Percentiles rank a stretch among this genome's conserved stretches.
phyloP scores from a whole-genome alignment of 306 rosid genomes.

The Hippophae gyantsensis region DNA sequence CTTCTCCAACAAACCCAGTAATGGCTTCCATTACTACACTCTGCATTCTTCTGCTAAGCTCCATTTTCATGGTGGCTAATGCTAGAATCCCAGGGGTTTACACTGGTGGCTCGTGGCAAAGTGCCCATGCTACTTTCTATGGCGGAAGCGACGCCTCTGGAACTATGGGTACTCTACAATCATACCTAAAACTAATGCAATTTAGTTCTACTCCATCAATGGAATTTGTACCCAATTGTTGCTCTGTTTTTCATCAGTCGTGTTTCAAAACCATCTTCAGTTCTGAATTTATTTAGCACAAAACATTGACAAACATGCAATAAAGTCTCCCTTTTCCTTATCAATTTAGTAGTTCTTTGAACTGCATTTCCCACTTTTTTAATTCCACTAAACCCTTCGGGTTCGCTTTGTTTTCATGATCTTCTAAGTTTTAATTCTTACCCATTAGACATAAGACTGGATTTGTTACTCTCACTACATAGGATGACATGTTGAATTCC shows the following conservation, averaged over 20 bases:
- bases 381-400: too few relatives aligned
- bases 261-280: too few relatives aligned
- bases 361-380: too few relatives aligned
- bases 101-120: slow-evolving; percentile 63
- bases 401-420: too few relatives aligned
- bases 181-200: background rate
- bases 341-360: too few relatives aligned
- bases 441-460: too few relatives aligned
- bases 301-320: too few relatives aligned
- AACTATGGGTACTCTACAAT: slow-evolving; percentile 64
- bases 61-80: slow-evolving; percentile 30
- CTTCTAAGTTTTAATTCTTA: too few relatives aligned
- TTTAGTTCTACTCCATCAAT: background rate
- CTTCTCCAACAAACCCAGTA: background rate
- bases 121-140: slow-evolving; percentile 93
- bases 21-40: slow-evolving; percentile 45
- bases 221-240: background rate
- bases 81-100: slow-evolving; percentile 76
- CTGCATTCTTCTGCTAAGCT: slow-evolving; percentile 36
- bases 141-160: slow-evolving; percentile 99
- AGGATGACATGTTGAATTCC: too few relatives aligned
- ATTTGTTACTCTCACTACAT: too few relatives aligned
- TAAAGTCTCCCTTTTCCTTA: too few relatives aligned
- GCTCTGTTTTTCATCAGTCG: background rate
- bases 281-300: too few relatives aligned